phyloP scores from a whole-genome alignment of 768 basidiomycete species.

The Mrakia frigida region DNA sequence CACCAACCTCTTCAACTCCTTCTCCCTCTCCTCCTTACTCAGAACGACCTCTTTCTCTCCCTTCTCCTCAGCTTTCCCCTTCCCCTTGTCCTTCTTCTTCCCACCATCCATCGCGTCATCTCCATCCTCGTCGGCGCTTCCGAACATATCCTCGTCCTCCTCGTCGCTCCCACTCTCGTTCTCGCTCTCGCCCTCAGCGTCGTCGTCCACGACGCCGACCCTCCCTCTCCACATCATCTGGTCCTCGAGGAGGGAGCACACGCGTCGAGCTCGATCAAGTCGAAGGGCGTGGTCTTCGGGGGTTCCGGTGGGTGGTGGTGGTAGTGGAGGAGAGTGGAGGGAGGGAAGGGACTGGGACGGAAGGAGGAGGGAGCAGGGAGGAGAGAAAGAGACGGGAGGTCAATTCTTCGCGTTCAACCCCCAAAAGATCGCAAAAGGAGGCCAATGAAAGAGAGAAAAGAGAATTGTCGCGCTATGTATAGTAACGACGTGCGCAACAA shows the following conservation, averaged over 20 bases:
- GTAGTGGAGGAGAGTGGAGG: neutral
- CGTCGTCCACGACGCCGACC: slow-evolving; percentile 1
- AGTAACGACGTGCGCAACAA: too few relatives aligned
- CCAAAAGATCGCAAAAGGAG: too few relatives aligned
- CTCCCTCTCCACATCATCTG: slow-evolving; percentile 15
- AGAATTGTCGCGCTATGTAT: too few relatives aligned
- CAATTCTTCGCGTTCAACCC: too few relatives aligned
- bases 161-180: neutral
- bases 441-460: too few relatives aligned
- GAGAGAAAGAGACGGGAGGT: neutral
- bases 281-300: neutral
- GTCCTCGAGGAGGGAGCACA: slow-evolving; percentile 6
- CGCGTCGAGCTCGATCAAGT: slow-evolving; percentile 6
- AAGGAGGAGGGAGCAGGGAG: too few relatives aligned
- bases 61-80: neutral
- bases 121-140: neutral
- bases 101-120: neutral
- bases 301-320: neutral
- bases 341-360: neutral
- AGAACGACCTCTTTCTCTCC: neutral
- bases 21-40: slow-evolving; percentile 7
- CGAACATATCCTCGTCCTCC: slow-evolving; percentile 26
- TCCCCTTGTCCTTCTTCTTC: neutral
- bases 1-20: slow-evolving; percentile 16
- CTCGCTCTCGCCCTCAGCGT: neutral